Evolutionary conservation across 148 eudicot genomes (phyloP).

Genomic region (Gaultheria prostrata): DNA sequence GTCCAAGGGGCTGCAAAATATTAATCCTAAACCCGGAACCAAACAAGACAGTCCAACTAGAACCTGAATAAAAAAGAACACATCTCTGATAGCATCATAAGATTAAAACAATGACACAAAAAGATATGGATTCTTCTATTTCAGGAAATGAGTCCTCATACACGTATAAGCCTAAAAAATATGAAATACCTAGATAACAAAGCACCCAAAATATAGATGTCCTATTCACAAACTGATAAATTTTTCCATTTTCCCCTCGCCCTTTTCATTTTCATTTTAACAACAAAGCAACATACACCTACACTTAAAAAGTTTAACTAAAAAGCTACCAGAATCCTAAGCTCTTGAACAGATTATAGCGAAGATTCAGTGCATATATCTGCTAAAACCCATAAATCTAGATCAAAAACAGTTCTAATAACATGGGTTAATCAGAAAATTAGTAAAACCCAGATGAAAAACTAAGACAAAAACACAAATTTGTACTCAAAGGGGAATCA

Average conservation of each 20-base stretch:
- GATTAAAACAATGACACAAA: not conserved
- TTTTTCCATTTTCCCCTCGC: not conserved
- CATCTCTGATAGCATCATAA: too few relatives aligned
- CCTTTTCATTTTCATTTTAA: not conserved
- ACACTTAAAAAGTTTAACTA: not conserved
- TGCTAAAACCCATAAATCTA: slow-evolving; percentile 1
- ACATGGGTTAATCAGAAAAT: not conserved
- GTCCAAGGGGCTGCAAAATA: not conserved
- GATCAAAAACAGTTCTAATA: not conserved
- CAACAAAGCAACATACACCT: not conserved
- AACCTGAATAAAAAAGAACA: not conserved
- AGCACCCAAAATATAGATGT: not conserved
- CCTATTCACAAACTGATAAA: not conserved
- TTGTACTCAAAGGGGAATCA: not conserved
- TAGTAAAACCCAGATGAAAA: not conserved
- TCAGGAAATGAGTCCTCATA: not conserved
- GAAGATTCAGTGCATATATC: not conserved
- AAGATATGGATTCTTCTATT: not conserved
- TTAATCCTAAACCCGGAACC: not conserved
- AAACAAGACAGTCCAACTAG: not conserved
- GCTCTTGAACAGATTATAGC: not conserved
- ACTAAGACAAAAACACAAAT: not conserved
- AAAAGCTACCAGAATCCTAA: not conserved
- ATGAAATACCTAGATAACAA: not conserved
- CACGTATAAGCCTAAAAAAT: not conserved